These are phyloP conservation scores for Rhizopogon parksii DNA, from an alignment of 1,284 basidiomycete species.

Conservation along the genomic window DNA sequence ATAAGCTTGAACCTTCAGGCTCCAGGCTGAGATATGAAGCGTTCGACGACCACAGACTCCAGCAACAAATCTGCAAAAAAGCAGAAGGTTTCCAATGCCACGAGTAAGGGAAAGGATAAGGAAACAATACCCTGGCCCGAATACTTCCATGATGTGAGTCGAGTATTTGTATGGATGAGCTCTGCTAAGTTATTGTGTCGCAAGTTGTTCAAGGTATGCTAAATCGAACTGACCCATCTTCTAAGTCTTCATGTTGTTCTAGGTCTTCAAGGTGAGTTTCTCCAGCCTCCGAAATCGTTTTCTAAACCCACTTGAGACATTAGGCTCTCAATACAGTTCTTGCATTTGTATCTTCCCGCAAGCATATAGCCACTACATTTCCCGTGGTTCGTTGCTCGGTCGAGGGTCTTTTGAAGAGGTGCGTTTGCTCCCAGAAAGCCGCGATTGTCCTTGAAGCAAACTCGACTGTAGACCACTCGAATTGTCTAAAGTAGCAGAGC, in stretches of 20 bases:
- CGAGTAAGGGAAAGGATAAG: constrained; percentile 20
- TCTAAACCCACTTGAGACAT: not conserved
- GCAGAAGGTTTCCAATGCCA: constrained; percentile 8
- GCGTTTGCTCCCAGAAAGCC: constrained; percentile 12
- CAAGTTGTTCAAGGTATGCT: constrained; percentile 23
- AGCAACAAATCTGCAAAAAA: constrained; percentile 22
- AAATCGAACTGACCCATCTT: not conserved
- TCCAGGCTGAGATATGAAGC: constrained; percentile 14
- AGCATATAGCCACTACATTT: constrained; percentile 79
- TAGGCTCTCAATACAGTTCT: constrained; percentile 88
- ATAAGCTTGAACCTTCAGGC: not conserved
- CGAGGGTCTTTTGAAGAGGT: constrained; percentile 73
- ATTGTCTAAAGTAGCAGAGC: constrained; percentile 70
- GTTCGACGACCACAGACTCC: not conserved
- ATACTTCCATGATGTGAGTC: constrained; percentile 50
- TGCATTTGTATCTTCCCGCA: constrained; percentile 80
- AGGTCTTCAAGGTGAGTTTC: constrained; percentile 30
- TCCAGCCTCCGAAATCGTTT: constrained; percentile 1
- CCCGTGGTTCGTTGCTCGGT: constrained; percentile 71
- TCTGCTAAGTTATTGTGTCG: not conserved
- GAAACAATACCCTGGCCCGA: constrained; percentile 43
- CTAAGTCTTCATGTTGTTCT: not conserved
- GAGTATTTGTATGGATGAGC: not conserved
- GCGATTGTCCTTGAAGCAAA: constrained; percentile 9
- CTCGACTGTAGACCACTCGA: constrained; percentile 60